Conservation (phyloP, 2,329 filamentous ascomycete genomes). For the Botrytis tulipae region DNA sequence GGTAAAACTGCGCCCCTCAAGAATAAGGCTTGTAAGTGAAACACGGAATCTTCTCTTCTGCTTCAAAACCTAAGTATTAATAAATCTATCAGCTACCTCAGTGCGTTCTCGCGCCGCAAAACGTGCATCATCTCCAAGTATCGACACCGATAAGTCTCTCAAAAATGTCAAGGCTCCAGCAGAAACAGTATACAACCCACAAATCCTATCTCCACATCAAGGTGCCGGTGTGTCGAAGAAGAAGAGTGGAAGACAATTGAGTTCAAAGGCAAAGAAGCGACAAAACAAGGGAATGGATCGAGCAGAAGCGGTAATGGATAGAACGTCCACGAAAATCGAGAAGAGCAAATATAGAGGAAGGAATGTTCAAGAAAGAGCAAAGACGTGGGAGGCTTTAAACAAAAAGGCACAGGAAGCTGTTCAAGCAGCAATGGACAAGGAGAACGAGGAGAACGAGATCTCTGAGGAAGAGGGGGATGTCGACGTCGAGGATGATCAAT, state of each 20-base stretch:
- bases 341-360: slow-evolving; percentile 52
- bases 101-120: slow-evolving; percentile 72
- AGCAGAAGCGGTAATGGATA: slow-evolving; percentile 59
- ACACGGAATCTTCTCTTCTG: background rate
- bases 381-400: slow-evolving; percentile 60
- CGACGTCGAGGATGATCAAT: slow-evolving; percentile 22
- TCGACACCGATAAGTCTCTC: slow-evolving; percentile 70
- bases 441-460: slow-evolving; percentile 22
- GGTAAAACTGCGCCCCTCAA: slow-evolving; percentile 39
- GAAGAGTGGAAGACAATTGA: slow-evolving; percentile 55
- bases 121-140: slow-evolving; percentile 67
- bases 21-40: slow-evolving; percentile 34
- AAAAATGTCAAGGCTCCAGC: slow-evolving; percentile 56
- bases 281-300: slow-evolving; percentile 58
- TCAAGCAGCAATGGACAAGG: slow-evolving; percentile 32
- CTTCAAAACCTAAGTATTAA: background rate
- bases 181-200: slow-evolving; percentile 51
- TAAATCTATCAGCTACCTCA: slow-evolving; percentile 46
- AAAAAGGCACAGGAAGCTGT: slow-evolving; percentile 38
- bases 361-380: slow-evolving; percentile 49
- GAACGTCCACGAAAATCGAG: slow-evolving; percentile 55
- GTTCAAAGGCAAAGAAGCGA: slow-evolving; percentile 53
- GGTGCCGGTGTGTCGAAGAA: slow-evolving; percentile 68
- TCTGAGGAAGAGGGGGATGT: slow-evolving; percentile 28
- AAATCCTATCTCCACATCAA: slow-evolving; percentile 68